A percentile compares a stretch with the other conserved stretches of the same genome.
These are phyloP conservation scores for Castanospermum australe DNA, from an alignment of 306 rosid species.

Conservation along the genomic window DNA sequence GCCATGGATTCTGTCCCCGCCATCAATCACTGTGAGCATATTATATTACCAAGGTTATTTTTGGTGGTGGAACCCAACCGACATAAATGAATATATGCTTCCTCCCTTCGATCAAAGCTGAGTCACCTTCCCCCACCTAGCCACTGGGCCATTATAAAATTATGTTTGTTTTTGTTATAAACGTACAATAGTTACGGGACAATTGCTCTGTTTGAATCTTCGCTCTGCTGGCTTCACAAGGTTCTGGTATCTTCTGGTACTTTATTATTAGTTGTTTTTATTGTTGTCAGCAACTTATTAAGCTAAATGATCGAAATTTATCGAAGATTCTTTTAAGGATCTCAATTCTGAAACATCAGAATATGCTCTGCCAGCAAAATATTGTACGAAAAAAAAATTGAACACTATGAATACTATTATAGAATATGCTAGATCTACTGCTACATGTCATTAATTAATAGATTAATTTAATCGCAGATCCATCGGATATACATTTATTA, in stretches of 20 bases:
- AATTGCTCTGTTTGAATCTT: neutral
- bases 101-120: slow-evolving; percentile 8
- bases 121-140: slow-evolving; percentile 1
- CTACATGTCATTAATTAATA: no score
- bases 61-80: slow-evolving; percentile 21
- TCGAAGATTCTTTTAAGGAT: no score
- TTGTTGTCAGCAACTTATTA: neutral
- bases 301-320: no score
- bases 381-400: no score
- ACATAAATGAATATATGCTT: neutral
- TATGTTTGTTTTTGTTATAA: neutral
- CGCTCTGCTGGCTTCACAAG: neutral
- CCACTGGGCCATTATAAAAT: neutral
- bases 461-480: neutral
- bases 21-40: neutral
- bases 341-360: no score
- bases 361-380: no score
- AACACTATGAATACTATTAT: no score
- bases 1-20: neutral
- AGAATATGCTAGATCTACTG: neutral
- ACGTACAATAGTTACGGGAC: neutral
- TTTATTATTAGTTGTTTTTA: neutral
- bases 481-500: neutral
- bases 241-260: neutral
- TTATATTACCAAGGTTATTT: no score